Conservation (phyloP, 257 asterid genomes). For the Eucommia ulmoides region DNA sequence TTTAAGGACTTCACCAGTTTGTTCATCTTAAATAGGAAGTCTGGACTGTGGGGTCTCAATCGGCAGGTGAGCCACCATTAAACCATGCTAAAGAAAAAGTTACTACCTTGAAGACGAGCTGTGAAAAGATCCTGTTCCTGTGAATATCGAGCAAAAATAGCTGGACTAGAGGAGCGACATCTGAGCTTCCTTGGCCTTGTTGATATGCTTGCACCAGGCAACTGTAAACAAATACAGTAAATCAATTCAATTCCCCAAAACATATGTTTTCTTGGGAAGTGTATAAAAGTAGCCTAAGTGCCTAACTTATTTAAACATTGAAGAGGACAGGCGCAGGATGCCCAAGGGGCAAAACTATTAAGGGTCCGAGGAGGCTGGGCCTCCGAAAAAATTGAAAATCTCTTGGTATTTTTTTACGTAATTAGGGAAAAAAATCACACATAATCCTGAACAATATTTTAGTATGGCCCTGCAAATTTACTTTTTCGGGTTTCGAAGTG, state of each 20-base stretch:
- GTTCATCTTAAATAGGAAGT: neutral
- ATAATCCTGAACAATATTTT: no score
- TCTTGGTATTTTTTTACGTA: no score
- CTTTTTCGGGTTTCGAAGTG: no score
- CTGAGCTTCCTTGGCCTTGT: constrained; percentile 23
- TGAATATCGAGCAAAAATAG: constrained; percentile 50
- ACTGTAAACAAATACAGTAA: constrained; percentile 22
- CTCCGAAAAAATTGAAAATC: neutral
- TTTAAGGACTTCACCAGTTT: neutral
- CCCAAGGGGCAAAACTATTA: neutral
- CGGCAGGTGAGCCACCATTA: neutral
- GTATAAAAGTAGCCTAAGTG: neutral
- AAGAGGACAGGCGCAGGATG: neutral
- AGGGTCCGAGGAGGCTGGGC: neutral
- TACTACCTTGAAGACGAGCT: constrained; percentile 72
- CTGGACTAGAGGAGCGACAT: constrained; percentile 14
- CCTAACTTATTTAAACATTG: neutral
- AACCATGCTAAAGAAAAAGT: neutral
- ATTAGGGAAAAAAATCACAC: no score
- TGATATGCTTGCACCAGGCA: constrained; percentile 26
- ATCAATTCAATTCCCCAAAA: constrained; percentile 1
- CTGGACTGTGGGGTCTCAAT: neutral
- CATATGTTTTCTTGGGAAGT: neutral
- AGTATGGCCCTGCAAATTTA: no score
- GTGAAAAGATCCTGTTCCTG: constrained; percentile 71